A percentile compares a stretch with the other conserved stretches of the same genome.
Conservation (phyloP, 495 filamentous ascomycete genomes). For the Coniosporium apollinis region DNA sequence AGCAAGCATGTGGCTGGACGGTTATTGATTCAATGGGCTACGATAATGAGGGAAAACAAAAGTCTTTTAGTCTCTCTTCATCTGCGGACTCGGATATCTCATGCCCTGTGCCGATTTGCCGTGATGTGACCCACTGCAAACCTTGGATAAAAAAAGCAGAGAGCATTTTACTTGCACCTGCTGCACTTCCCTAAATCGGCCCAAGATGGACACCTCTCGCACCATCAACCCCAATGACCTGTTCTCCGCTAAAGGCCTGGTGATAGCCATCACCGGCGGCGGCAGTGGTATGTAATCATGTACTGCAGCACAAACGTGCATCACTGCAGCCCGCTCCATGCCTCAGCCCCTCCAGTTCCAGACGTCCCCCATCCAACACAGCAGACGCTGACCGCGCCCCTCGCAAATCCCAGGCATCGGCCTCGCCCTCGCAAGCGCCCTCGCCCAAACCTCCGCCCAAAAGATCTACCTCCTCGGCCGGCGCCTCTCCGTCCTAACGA, state of each 20-base stretch:
- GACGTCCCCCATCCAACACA: not conserved
- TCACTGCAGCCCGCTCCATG: no score
- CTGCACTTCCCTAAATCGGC: not conserved
- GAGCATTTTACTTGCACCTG: not conserved
- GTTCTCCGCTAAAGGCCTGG: conserved; percentile 40
- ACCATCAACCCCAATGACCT: conserved; percentile 16
- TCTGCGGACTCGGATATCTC: no score
- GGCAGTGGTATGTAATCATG: conserved; percentile 43
- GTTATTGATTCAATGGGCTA: no score
- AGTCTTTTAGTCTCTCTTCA: no score
- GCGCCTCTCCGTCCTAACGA: conserved; percentile 26
- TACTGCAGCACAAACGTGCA: no score
- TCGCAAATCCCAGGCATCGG: conserved; percentile 38
- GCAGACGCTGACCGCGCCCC: not conserved
- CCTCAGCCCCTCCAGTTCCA: not conserved
- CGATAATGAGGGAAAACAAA: no score
- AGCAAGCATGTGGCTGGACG: no score
- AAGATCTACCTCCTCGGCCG: conserved; percentile 57
- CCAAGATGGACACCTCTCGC: no score
- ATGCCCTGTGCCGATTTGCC: no score
- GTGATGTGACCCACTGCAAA: no score
- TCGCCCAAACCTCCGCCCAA: conserved; percentile 43
- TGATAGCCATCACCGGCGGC: conserved; percentile 45
- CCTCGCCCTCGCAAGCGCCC: conserved; percentile 44
- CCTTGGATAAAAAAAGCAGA: no score